A percentile compares a stretch with the other conserved stretches of the same genome.
These are phyloP conservation scores for Sungouiozyma ichnusensis DNA, from an alignment of 805 yeast species.

Conservation along the genomic window DNA sequence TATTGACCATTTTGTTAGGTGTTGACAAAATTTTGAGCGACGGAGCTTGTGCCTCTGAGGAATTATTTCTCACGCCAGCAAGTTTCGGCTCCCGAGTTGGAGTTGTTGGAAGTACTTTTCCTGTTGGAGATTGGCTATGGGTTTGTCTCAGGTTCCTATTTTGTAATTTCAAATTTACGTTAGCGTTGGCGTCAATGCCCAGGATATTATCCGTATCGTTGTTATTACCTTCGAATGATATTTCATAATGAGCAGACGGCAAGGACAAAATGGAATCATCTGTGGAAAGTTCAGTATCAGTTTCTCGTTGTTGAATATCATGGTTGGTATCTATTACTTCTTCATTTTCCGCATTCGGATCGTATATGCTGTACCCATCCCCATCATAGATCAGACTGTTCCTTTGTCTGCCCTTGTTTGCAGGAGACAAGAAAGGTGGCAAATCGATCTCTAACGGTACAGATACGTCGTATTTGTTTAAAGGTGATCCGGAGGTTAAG, in stretches of 20 bases:
- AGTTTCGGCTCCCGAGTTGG: too few relatives aligned
- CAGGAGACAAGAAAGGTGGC: constrained; percentile 32
- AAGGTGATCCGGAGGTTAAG: constrained; percentile 29
- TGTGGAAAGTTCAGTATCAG: constrained; percentile 4
- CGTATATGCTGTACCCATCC: constrained; percentile 25
- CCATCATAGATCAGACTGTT: constrained; percentile 31
- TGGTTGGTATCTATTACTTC: constrained; percentile 2
- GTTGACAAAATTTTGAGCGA: constrained; percentile 19
- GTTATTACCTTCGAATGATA: constrained; percentile 16
- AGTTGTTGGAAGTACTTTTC: neutral
- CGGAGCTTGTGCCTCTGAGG: too few relatives aligned
- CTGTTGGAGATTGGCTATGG: neutral
- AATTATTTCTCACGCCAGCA: neutral
- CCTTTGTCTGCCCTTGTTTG: constrained; percentile 21
- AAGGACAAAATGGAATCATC: constrained; percentile 13
- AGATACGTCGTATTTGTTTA: constrained; percentile 27
- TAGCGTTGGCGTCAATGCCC: constrained; percentile 26
- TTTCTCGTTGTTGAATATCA: neutral
- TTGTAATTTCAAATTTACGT: constrained; percentile 25
- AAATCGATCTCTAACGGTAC: constrained; percentile 30
- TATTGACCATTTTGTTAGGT: constrained; percentile 20
- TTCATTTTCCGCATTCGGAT: neutral
- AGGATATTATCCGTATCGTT: constrained; percentile 15
- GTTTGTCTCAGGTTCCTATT: constrained; percentile 15
- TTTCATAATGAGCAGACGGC: constrained; percentile 21